Evolutionary conservation across 306 rosid species (phyloP).

Genomic region (Fragaria nilgerrensis): DNA sequence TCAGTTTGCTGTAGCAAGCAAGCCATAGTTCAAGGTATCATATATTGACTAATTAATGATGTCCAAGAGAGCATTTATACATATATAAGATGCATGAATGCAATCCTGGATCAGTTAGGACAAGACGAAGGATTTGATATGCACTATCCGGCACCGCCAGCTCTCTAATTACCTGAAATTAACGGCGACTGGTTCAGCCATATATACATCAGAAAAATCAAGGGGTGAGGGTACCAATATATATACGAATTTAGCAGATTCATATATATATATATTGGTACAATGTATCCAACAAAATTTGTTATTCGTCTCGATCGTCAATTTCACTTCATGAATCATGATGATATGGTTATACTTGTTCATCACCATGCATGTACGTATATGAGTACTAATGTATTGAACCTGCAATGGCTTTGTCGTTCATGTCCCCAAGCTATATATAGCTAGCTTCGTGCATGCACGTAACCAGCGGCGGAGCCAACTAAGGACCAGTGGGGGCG

Average conservation of each 20-base stretch:
- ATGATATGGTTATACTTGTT: background rate
- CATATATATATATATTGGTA: too few relatives aligned
- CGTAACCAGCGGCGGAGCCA: too few relatives aligned
- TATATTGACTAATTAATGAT: background rate
- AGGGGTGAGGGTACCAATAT: background rate
- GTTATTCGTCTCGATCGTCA: background rate
- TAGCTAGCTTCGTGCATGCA: background rate
- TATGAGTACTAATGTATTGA: background rate
- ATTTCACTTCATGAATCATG: too few relatives aligned
- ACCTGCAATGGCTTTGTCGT: background rate
- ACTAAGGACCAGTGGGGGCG: too few relatives aligned
- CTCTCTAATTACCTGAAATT: background rate
- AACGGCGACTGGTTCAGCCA: background rate
- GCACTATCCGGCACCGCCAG: background rate
- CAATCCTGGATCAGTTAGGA: background rate
- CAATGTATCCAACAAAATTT: background rate
- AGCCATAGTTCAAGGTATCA: background rate
- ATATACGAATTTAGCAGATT: background rate
- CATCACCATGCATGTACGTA: background rate
- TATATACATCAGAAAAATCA: background rate
- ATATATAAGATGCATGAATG: background rate
- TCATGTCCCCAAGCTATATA: too few relatives aligned
- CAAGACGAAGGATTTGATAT: background rate
- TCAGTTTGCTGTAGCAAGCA: background rate
- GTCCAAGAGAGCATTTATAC: background rate